Percentiles rank a stretch among this genome's conserved stretches.
phyloP scores from a whole-genome alignment of 108 stramenopile species.

The Stephanodiscus minutulus region DNA sequence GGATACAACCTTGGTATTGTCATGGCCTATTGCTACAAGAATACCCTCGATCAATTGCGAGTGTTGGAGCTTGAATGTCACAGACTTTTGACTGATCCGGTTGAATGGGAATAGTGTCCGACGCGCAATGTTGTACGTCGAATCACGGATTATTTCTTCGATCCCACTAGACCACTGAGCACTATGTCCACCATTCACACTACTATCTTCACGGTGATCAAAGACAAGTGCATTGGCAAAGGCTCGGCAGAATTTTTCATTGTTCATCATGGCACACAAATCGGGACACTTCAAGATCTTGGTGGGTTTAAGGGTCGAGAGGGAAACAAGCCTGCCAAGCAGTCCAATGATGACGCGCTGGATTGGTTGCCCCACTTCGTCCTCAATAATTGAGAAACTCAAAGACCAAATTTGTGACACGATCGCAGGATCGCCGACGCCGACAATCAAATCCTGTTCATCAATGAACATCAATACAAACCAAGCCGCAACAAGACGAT shows the following conservation, averaged over 20 bases:
- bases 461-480: slow-evolving; percentile 73
- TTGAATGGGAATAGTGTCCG: slow-evolving; percentile 82
- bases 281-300: slow-evolving; percentile 16
- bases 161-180: slow-evolving; percentile 89
- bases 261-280: slow-evolving; percentile 45
- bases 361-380: slow-evolving; percentile 83
- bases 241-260: slow-evolving; percentile 57
- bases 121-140: slow-evolving; percentile 69
- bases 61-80: slow-evolving; percentile 81
- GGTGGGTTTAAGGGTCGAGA: slow-evolving; percentile 27
- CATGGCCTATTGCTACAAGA: slow-evolving; percentile 52
- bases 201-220: slow-evolving; percentile 86
- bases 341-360: slow-evolving; percentile 84
- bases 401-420: slow-evolving; percentile 56
- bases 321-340: slow-evolving; percentile 67
- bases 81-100: slow-evolving; percentile 73
- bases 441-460: slow-evolving; percentile 54
- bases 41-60: slow-evolving; percentile 68
- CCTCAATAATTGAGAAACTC: slow-evolving; percentile 70
- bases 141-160: slow-evolving; percentile 83
- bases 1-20: slow-evolving; percentile 44
- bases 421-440: slow-evolving; percentile 31
- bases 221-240: slow-evolving; percentile 81
- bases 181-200: slow-evolving; percentile 79
- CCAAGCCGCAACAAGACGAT: slow-evolving; percentile 79